phyloP scores from a whole-genome alignment of 257 asterid genomes.

The Galeopsis tetrahit region DNA sequence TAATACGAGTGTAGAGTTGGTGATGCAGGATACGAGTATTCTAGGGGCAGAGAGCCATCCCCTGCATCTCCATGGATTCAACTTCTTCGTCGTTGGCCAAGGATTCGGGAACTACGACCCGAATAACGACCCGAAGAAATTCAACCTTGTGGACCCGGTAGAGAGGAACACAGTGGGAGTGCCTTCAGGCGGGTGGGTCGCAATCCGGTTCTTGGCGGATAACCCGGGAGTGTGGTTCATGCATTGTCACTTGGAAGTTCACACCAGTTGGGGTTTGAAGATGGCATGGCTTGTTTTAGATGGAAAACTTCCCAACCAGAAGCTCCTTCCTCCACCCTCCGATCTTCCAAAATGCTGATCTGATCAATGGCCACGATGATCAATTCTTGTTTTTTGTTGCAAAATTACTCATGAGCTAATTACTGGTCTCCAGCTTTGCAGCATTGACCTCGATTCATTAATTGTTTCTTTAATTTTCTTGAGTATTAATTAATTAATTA shows the following conservation, averaged over 20 bases:
- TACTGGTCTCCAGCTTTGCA: too few relatives aligned
- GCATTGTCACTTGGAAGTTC: conserved; percentile 45
- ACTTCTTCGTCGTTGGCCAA: conserved; percentile 31
- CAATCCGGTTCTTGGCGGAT: conserved; percentile 45
- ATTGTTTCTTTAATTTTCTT: too few relatives aligned
- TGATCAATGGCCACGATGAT: background rate
- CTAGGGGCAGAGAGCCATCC: conserved; percentile 35
- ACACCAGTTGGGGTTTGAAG: conserved; percentile 55
- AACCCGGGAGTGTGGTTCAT: conserved; percentile 53
- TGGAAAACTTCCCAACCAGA: conserved; percentile 52
- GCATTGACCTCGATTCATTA: too few relatives aligned
- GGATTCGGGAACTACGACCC: conserved; percentile 35
- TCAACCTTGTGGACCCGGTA: conserved; percentile 35
- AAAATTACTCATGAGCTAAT: background rate
- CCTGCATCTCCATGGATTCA: conserved; percentile 36
- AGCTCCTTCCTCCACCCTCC: conserved; percentile 49
- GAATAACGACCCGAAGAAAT: conserved; percentile 13
- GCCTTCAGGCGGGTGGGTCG: conserved; percentile 36
- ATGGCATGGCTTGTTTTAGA: conserved; percentile 60
- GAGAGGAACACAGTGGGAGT: conserved; percentile 35
- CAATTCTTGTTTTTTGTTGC: background rate
- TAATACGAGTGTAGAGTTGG: conserved; percentile 29
- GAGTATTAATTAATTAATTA: too few relatives aligned
- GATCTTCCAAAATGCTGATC: conserved; percentile 54
- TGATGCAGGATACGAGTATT: conserved; percentile 31